Base-by-base conservation (phyloP, 345 rosid genomes). In the Lepidium africanum region DNA sequence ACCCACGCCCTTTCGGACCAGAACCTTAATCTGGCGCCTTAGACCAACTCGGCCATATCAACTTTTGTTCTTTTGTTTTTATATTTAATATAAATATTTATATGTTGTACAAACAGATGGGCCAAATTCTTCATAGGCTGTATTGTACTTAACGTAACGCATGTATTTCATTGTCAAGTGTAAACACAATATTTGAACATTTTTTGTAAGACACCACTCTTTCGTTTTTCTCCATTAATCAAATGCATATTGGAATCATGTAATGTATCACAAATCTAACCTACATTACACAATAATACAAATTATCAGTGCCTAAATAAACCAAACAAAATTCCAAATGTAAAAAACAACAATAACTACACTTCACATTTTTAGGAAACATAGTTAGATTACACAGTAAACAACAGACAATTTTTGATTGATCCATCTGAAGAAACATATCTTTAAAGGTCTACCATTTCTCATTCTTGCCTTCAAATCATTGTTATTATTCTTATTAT, bases 11-110 rank as follows among this genome's bases (percentile, higher is more conserved):
- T 89, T 87, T 89, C 96, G 90, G 90, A 95, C 96, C 90, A 89
- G 91, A 87, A 91, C 97, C 99, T 87, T 87, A 89, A 91, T 87
- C 96, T 87, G 89, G 93, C 95, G 91, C 93, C 96, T 89, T 87
- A 84, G 89, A 86, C 97, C 93, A 87, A 94, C 96, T 87, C 96
- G 90, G 96, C 96, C 96, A 86, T 87, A 85, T 83, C 89, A 83
- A 88, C 96, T 11, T 45, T 9, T 59, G 11, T n/a, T n/a, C n/a
- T n/a, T 2, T 10, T 0, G 0, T 0, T 3, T 2, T 0, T 2
- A n/a, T 2, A 1, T 43, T 43, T 0, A 12, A 1, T 0, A 1
- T 9, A 27, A 0, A 5, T 5, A 0, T 7, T 40, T 21, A 17
- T 0, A 2, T 1, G n/a, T n/a, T n/a, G n/a, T 0, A 5, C 2